Base-by-base conservation (phyloP, 2,329 filamentous ascomycete genomes). In the Phialophora tarda region DNA sequence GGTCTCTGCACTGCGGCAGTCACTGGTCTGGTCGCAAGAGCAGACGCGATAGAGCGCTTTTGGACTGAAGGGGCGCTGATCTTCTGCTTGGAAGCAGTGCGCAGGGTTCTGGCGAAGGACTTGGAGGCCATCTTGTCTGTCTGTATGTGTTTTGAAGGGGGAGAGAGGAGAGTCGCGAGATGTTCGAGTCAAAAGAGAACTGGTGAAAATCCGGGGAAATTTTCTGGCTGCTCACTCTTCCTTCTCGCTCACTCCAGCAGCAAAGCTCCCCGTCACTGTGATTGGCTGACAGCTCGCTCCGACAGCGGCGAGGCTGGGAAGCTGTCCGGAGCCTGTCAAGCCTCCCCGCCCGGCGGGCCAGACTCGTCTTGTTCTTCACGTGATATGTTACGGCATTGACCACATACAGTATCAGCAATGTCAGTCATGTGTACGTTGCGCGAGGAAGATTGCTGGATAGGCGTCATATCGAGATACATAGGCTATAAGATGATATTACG, bases 11-110 rank as follows among this genome's bases (percentile, higher is more conserved):
- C 69, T 65, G 77, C 80, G 74, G 81, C 83, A 72, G 85, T 83
- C 72, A 78, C 77, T 69, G 78, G 79, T 72, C 82, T 81, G 74
- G 82, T 81, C 70, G 83, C 83, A 73, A 85, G 80, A 69, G 85
- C 84, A 71, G 85, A 83, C 72, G 87, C 79, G 75, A 88, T 86
- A 68, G 85, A 85, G 76, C 86, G 84, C 74, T 82, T 82, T 77
- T 84, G 82, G 63, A 82, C 78, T 69, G 79, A 78, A 64, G 81
- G 80, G 66, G 81, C 78, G 67, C 74, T 75, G 78, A 86, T 78
- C 81, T 86, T 83, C 80, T 83, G 72, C 76, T 79, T 82, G 78
- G 84, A 77, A 76, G 83, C 82, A 74, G 80, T 78, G 76, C 85
- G 85, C 75, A 88, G 81, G 78, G 86, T 86, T 79, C 85, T 82